A percentile compares a stretch with the other conserved stretches of the same genome.
phyloP scores from a whole-genome alignment of 1,284 basidiomycete species.

The Volvariella surrecta region DNA sequence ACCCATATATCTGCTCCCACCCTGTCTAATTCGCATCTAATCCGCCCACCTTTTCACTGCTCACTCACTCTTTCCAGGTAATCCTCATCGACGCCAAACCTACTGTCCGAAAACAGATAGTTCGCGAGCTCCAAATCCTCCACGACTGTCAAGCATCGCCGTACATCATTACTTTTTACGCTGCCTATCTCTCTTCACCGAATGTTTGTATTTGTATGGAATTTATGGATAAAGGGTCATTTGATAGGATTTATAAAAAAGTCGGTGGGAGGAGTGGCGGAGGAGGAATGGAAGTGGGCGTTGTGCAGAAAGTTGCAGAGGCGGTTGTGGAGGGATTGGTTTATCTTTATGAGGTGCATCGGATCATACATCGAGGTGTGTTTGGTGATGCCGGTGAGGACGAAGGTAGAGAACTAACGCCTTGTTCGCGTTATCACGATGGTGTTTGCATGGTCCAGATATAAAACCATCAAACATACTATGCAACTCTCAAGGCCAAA shows the following conservation, averaged over 20 bases:
- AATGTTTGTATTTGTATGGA: slow-evolving; percentile 99
- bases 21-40: too few relatives aligned
- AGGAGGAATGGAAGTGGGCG: slow-evolving; percentile 82
- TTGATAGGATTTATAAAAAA: slow-evolving; percentile 92
- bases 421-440: too few relatives aligned
- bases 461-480: slow-evolving; percentile 99
- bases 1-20: too few relatives aligned
- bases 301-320: slow-evolving; percentile 87
- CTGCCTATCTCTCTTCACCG: slow-evolving; percentile 92
- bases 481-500: slow-evolving; percentile 87
- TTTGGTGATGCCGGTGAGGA: slow-evolving; percentile 6
- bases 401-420: too few relatives aligned
- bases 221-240: slow-evolving; percentile 87
- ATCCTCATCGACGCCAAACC: slow-evolving; percentile 98
- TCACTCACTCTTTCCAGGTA: slow-evolving; percentile 44
- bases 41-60: neutral
- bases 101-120: slow-evolving; percentile 94
- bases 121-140: slow-evolving; percentile 97
- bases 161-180: slow-evolving; percentile 95
- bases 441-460: too few relatives aligned
- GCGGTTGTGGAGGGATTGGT: slow-evolving; percentile 92
- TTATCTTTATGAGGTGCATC: slow-evolving; percentile 97
- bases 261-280: too few relatives aligned
- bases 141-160: slow-evolving; percentile 91
- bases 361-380: slow-evolving; percentile 97